Evolutionary conservation across 331 rosid species (phyloP).

Genomic region (Stylosanthes scabra): DNA sequence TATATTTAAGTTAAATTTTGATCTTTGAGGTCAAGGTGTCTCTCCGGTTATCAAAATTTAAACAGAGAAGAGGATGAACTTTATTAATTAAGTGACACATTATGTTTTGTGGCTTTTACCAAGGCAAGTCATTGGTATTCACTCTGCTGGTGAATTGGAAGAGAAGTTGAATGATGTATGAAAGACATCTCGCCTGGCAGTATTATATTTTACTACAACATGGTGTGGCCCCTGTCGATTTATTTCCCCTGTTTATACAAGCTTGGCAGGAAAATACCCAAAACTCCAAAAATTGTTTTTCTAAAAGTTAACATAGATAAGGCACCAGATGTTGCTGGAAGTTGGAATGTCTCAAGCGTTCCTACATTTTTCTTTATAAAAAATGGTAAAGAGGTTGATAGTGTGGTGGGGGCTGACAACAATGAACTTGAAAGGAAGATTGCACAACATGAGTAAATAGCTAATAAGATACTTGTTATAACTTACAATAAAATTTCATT

Average conservation of each 20-base stretch:
- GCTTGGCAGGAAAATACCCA: constrained; percentile 74
- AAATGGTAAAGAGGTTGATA: constrained; percentile 74
- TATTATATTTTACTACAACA: constrained; percentile 83
- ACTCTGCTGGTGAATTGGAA: constrained; percentile 63
- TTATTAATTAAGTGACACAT: constrained; percentile 12
- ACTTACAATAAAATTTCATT: no score
- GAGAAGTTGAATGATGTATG: constrained; percentile 71
- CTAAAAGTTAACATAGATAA: constrained; percentile 78
- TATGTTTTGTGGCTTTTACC: constrained; percentile 31
- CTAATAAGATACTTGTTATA: not conserved
- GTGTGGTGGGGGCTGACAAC: constrained; percentile 72
- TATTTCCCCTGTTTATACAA: constrained; percentile 70
- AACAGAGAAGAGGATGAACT: not conserved
- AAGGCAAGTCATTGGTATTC: constrained; percentile 76
- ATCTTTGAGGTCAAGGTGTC: no score
- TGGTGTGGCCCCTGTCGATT: constrained; percentile 95
- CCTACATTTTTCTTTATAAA: constrained; percentile 77
- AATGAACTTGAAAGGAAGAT: constrained; percentile 67
- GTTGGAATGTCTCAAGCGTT: constrained; percentile 77
- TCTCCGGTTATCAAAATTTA: no score
- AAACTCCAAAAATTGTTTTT: constrained; percentile 52
- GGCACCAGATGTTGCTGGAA: constrained; percentile 69
- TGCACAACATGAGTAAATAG: constrained; percentile 52
- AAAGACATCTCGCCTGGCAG: constrained; percentile 63
- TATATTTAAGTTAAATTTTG: no score